Evolutionary conservation across 345 rosid genomes (phyloP), one percentile per base, ranked within the genome.

Genomic region (Nasturtium officinale): DNA sequence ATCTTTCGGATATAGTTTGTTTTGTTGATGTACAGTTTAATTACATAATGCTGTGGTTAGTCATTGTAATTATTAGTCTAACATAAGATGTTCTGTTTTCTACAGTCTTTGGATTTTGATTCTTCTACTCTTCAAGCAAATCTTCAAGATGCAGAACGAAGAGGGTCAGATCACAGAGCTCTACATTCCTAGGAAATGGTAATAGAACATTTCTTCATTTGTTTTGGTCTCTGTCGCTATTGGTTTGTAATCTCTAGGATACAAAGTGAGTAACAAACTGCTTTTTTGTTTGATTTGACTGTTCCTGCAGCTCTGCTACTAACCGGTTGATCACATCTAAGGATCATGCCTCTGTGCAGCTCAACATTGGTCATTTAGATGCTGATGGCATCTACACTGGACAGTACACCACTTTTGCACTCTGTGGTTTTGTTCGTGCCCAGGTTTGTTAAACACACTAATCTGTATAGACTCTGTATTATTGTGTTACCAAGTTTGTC

Each of bases 151-250:
- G 95, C 92, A 90, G 84, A 90, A 90, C 84, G 97, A 90, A 38
- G 97, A 89, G 67, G 97, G 97, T 1, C 83, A 87, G 30, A 78
- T 78, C 71, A 90, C 87, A 77, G 95, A 90, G 65, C 83, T 90
- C 2, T 89, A 89, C 88, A 87, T 88, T 81, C 97, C 95, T 33
- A 85, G 95, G 83, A 90, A 90, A 67, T 89, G 95, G 97, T 90
- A 74, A 17, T 25, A 15, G 5, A 7, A 26, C 3, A 3, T 48
- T 56, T 32, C 30, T 18, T 60, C 11, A 33, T 33, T 5, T 58
- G 4, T 10, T 15, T 47, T 59, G 7, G 15, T 50, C 9, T 16
- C 11, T 16, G 61, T n/a, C 8, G 3, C 38, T 37, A 38, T 54
- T 63, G 43, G 9, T 29, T 52, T 9, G 20, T 58, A 18, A 10